Base-by-base conservation (phyloP, 2,329 filamentous ascomycete species). In the Scytalidium sp. region DNA sequence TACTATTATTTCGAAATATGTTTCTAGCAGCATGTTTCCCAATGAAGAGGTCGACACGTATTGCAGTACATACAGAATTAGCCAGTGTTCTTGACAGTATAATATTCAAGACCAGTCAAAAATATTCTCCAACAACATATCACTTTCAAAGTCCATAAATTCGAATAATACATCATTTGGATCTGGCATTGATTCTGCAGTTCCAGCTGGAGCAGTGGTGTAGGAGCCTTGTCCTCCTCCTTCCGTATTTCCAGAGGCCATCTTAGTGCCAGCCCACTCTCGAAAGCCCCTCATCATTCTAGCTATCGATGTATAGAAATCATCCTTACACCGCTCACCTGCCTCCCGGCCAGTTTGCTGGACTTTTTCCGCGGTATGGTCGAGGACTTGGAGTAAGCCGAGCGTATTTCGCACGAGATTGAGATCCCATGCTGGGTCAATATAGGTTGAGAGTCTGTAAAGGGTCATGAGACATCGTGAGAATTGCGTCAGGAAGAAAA, bases 401-500 rank as follows among this genome's bases (percentile, higher is more conserved):
- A 70, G 57, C 6, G 52, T 60, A 41, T 61, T 61, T 19, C 62
- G 64, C 46, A 70, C 67, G 9, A 61, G 60, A 13, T 64, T 58
- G 17, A 54, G 59, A 50, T 70, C 66, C 67, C 67, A 70, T 2
- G 57, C 61, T 15, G 65, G 66, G 43, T 70, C 65, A 19, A 54
- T 46, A 2, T 68, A 57, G 3, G 60, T 65, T 1, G 63, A 64
- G 7, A 71, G 58, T 20, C 66, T 60, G 43, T 68, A 65, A 41
- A 71, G 53, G 1, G 67, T 50, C 3, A 61, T 64, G 21, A 68
- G 45, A 21, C 56, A 65, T 2, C 62, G 60, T 27, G 68, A 58
- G 50, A 71, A 63, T 49, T 71, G 68, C 1, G 64, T 64, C 67
- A 67, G 70, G 41, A 68, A 66, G 29, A 64, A 60, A 46, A 70